phyloP scores from a whole-genome alignment of 441 rosid species.

The California macrophylla region DNA sequence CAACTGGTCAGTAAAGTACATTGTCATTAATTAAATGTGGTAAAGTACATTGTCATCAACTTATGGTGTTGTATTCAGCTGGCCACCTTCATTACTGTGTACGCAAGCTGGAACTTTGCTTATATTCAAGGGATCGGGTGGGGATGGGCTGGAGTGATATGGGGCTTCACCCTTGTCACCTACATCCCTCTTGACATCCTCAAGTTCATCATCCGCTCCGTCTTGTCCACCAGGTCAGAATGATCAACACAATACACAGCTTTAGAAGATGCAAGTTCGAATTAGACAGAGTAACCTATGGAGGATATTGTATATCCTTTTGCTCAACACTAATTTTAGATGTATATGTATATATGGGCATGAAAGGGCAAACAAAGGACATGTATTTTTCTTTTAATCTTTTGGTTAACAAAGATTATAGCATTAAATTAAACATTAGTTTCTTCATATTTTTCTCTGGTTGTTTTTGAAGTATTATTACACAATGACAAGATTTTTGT shows the following conservation, averaged over 20 bases:
- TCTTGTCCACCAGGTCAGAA: slow-evolving; percentile 45
- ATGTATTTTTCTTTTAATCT: not conserved
- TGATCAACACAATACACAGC: not conserved
- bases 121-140: slow-evolving; percentile 72
- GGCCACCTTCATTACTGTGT: slow-evolving; percentile 69
- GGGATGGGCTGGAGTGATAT: slow-evolving; percentile 87
- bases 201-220: slow-evolving; percentile 66
- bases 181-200: slow-evolving; percentile 79
- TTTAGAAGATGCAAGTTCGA: too few relatives aligned
- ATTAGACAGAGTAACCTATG: not conserved
- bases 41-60: not conserved
- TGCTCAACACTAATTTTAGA: not conserved
- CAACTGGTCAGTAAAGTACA: slow-evolving; percentile 39
- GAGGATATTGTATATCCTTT: not conserved
- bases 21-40: not conserved
- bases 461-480: not conserved
- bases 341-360: not conserved
- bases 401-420: not conserved
- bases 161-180: slow-evolving; percentile 58
- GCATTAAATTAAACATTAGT: not conserved
- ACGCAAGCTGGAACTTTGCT: slow-evolving; percentile 71
- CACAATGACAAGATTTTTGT: too few relatives aligned
- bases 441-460: not conserved
- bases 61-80: slow-evolving; percentile 38
- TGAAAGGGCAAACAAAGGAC: not conserved